These are phyloP conservation scores for Yamadazyma nakazawae DNA, from an alignment of 805 yeast species.

Conservation along the genomic window DNA sequence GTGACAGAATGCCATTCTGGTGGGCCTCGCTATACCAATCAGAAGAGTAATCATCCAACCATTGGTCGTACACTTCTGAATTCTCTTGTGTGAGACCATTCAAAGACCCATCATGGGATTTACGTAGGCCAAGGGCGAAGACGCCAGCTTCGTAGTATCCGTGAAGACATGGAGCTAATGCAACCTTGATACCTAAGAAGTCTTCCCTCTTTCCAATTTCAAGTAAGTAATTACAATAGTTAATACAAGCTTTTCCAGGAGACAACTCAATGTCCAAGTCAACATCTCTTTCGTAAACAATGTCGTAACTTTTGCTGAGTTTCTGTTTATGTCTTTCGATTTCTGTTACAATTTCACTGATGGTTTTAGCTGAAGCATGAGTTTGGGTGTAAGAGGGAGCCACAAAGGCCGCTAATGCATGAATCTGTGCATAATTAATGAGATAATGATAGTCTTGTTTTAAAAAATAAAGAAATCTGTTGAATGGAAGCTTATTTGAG, in stretches of 20 bases:
- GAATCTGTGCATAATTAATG: constrained; percentile 63
- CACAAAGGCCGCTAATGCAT: constrained; percentile 58
- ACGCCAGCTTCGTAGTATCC: constrained; percentile 64
- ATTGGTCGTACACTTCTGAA: constrained; percentile 38
- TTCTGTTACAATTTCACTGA: constrained; percentile 53
- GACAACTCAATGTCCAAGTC: constrained; percentile 43
- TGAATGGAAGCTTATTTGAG: constrained; percentile 44
- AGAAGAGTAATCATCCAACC: constrained; percentile 63
- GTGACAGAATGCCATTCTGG: constrained; percentile 43
- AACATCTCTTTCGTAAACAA: constrained; percentile 31
- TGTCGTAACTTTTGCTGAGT: constrained; percentile 38
- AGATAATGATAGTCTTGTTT: constrained; percentile 70
- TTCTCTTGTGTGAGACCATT: constrained; percentile 15
- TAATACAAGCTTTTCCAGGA: constrained; percentile 55
- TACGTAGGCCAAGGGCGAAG: constrained; percentile 20
- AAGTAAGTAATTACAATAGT: constrained; percentile 59
- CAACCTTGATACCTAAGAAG: constrained; percentile 63
- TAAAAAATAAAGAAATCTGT: constrained; percentile 51
- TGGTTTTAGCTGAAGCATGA: constrained; percentile 47
- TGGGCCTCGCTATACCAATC: constrained; percentile 58
- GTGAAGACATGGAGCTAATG: constrained; percentile 71
- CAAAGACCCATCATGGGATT: constrained; percentile 2
- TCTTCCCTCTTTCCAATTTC: constrained; percentile 52
- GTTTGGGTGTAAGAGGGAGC: constrained; percentile 55
- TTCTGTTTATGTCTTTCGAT: constrained; percentile 52